A percentile compares a stretch with the other conserved stretches of the same genome.
These are phyloP conservation scores for Peronospora belbahrii DNA, from an alignment of 352 stramenopile genomes.

Conservation along the genomic window DNA sequence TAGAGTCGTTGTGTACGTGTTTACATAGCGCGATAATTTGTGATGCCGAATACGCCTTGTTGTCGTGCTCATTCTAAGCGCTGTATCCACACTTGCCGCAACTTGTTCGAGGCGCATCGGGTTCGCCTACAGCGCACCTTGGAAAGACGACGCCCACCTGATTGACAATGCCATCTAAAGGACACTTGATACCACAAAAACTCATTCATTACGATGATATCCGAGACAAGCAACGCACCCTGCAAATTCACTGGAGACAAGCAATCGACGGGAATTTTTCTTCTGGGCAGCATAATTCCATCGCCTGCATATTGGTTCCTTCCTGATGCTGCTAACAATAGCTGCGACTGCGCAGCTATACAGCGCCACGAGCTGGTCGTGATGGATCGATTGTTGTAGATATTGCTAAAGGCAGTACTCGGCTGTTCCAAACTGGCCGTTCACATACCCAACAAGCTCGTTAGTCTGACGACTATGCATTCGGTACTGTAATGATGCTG, in stretches of 20 bases:
- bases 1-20: slow-evolving; percentile 84
- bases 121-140: slow-evolving; percentile 83
- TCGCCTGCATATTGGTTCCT: slow-evolving; percentile 87
- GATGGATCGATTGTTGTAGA: slow-evolving; percentile 77
- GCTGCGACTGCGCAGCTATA: slow-evolving; percentile 86
- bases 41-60: slow-evolving; percentile 84
- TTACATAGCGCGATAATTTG: slow-evolving; percentile 79
- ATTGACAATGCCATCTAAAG: neutral
- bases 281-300: slow-evolving; percentile 84
- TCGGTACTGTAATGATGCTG: slow-evolving; percentile 59
- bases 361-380: slow-evolving; percentile 84
- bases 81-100: slow-evolving; percentile 73
- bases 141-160: slow-evolving; percentile 83
- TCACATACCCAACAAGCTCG: slow-evolving; percentile 84
- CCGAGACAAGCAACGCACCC: slow-evolving; percentile 27
- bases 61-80: slow-evolving; percentile 79
- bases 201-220: neutral
- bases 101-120: slow-evolving; percentile 87
- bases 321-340: slow-evolving; percentile 85
- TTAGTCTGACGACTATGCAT: slow-evolving; percentile 86
- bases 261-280: slow-evolving; percentile 72
- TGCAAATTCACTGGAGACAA: slow-evolving; percentile 89
- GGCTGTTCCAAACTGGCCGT: slow-evolving; percentile 78
- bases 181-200: neutral
- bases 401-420: slow-evolving; percentile 87